Base-by-base conservation (phyloP, 345 rosid species). In the Gossypium herbaceum region DNA sequence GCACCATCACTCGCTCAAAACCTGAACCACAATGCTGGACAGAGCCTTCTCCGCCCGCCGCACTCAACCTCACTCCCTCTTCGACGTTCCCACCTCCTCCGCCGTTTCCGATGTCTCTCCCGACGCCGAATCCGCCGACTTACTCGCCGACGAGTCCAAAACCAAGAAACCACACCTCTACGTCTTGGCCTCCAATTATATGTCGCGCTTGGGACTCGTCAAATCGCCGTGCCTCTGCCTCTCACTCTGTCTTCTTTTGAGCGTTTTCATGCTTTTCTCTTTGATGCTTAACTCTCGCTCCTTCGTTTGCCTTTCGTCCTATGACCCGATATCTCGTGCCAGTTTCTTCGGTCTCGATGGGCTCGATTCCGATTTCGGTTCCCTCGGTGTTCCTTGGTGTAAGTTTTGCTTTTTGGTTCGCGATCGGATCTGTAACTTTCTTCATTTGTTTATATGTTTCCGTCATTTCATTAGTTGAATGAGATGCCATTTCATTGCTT, bases 341-440 rank as follows among this genome's bases (percentile, higher is more conserved):
- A 90, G 89, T 19, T 88, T 91, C 64, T 90, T 87, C 76, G 93
- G 91, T 1, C 71, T 90, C 41, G 97, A 91, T 44, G 97, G 93
- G 4, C 84, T 90, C 52, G 97, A 89, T 43, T 91, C 97, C 34
- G 94, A 93, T 72, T 95, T 95, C 72, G 99, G 94, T 20, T 82
- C 82, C 73, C 90, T 95, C 29, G 99, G 99, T 72, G 99, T 91
- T 76, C 99, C 99, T 81, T 95, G 98, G 97, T 95, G 99, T 95
- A 93, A 91, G 98, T 81, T 65, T 75, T 80, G 73, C 10, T 47
- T 22, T 74, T 3, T 6, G 20, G 20, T 25, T 29, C 19, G 19
- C 27, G 22, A 45, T 80, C 70, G 19, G 86, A 83, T 83, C 78
- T 76, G 71, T 39, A 12, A 54, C 47, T 22, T 45, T 55, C 17